Evolutionary conservation across 2,329 filamentous ascomycete genomes (phyloP).

Genomic region (Cadophora sp.): DNA sequence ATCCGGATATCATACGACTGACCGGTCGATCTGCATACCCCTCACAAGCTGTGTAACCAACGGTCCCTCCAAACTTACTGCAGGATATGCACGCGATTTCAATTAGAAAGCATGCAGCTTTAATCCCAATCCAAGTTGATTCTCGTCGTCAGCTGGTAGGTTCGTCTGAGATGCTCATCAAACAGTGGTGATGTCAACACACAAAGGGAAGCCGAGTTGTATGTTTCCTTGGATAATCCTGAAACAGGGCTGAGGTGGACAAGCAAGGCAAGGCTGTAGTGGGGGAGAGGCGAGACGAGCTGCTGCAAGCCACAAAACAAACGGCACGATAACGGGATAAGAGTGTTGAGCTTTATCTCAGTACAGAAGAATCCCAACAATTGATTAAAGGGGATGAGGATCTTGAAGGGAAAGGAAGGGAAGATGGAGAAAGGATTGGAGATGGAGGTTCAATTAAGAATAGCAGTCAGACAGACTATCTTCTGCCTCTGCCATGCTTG

Average conservation of each 20-base stretch:
- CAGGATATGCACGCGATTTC: background rate
- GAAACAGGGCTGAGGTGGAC: constrained; percentile 15
- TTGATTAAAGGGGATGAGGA: background rate
- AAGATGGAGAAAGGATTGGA: background rate
- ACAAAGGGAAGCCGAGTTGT: background rate
- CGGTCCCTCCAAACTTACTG: background rate
- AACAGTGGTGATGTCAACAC: constrained; percentile 9
- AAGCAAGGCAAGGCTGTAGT: constrained; percentile 18
- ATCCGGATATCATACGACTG: constrained; percentile 15
- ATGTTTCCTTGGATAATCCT: constrained; percentile 15
- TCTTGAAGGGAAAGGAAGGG: background rate
- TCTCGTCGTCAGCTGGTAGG: constrained; percentile 11
- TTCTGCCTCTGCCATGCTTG: background rate
- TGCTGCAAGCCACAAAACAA: constrained; percentile 1
- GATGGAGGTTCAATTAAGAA: constrained; percentile 16
- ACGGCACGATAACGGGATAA: background rate
- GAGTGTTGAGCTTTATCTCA: background rate
- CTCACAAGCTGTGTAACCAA: background rate
- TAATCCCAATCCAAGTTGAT: background rate
- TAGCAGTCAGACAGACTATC: constrained; percentile 16
- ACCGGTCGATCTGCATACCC: constrained; percentile 11
- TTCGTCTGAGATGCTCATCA: constrained; percentile 12
- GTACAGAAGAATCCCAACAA: constrained; percentile 1
- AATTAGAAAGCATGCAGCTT: background rate
- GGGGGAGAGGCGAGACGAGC: background rate